Evolutionary conservation across 768 basidiomycete species (phyloP), one percentile per base, ranked within the genome.

Genomic region (Mycena alexandri): DNA sequence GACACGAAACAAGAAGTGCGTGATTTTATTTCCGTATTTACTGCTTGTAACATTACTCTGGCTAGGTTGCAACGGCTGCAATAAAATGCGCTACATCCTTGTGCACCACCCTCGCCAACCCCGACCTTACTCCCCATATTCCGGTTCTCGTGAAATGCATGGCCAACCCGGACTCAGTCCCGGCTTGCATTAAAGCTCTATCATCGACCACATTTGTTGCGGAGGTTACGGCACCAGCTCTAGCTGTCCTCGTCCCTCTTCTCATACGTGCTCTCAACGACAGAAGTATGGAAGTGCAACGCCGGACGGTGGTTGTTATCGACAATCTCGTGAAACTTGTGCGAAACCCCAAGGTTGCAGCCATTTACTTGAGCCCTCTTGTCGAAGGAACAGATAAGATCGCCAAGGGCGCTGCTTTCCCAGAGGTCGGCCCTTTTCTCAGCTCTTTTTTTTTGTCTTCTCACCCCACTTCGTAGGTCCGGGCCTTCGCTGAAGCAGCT

Each of bases 291-390:
- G 96, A 98, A 73, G 94, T 96, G 21, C 95, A 97, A 76, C 92
- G 97, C 63, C 90, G 97, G 65, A 92, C 94, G 0, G 96, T 98
- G 64, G 91, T 98, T 54, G 95, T 98, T 75, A 89, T 96, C 67
- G 95, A 97, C 75, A 98, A 99, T 80, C 85, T 99, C 61, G 96
- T 98, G 80, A 99, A 98, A 81, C 93, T 99, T 68, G 97, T 99
- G 46, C 92, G 97, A 69, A 89, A 96, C 74, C 92, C 94, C 3
- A 89, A 86, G 66, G 89, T 98, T 43, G 97, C 97, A 56, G 96
- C 96, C 5, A 86, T 86, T 38, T 96, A 98, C 79, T 88, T 96
- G 38, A 92, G 91, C 70, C 85, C 91, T 44, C 89, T 99, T 46
- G 91, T 97, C 5, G 92, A 94, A 38, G 95, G 96, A 64, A 95